A percentile compares a stretch with the other conserved stretches of the same genome.
These are phyloP conservation scores for Suillus paluster DNA, from an alignment of 768 basidiomycete species.

Conservation along the genomic window DNA sequence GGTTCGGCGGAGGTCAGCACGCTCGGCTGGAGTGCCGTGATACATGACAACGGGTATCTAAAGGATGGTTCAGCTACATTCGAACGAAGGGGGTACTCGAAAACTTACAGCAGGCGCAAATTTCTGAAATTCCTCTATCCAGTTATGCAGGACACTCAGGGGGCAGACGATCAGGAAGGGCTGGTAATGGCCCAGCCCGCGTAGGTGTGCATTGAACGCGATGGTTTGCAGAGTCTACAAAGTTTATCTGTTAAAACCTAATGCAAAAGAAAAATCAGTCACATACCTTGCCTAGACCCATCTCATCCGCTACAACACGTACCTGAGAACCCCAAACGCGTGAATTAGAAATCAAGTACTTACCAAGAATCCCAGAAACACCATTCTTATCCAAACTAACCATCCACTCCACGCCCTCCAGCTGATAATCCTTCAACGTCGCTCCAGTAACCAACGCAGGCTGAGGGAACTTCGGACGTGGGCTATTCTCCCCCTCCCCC, in stretches of 20 bases:
- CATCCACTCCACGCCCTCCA: slow-evolving; percentile 97
- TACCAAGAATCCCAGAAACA: slow-evolving; percentile 79
- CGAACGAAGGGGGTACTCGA: slow-evolving; percentile 1
- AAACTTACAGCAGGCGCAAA: slow-evolving; percentile 77
- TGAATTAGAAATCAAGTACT: slow-evolving; percentile 28
- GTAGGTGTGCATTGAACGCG: slow-evolving; percentile 89
- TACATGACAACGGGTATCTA: slow-evolving; percentile 91
- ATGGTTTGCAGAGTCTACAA: slow-evolving; percentile 92
- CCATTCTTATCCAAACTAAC: slow-evolving; percentile 85
- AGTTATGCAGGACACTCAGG: slow-evolving; percentile 91
- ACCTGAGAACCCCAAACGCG: slow-evolving; percentile 7
- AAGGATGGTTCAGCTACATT: background rate
- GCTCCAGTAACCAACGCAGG: slow-evolving; percentile 84
- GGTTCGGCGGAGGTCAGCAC: slow-evolving; percentile 76
- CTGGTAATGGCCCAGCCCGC: slow-evolving; percentile 66
- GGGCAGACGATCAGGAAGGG: slow-evolving; percentile 93
- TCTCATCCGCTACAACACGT: slow-evolving; percentile 77
- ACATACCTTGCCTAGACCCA: slow-evolving; percentile 86
- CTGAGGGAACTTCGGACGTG: slow-evolving; percentile 60
- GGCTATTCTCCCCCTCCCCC: slow-evolving; percentile 4
- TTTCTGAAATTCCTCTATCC: slow-evolving; percentile 81
- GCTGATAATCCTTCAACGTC: slow-evolving; percentile 86
- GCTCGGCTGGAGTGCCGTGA: slow-evolving; percentile 82
- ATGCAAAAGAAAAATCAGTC: slow-evolving; percentile 6
- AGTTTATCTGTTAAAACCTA: slow-evolving; percentile 8